Evolutionary conservation across 108 stramenopile species (phyloP).

Genomic region (Nannochloropsis gaditana): DNA sequence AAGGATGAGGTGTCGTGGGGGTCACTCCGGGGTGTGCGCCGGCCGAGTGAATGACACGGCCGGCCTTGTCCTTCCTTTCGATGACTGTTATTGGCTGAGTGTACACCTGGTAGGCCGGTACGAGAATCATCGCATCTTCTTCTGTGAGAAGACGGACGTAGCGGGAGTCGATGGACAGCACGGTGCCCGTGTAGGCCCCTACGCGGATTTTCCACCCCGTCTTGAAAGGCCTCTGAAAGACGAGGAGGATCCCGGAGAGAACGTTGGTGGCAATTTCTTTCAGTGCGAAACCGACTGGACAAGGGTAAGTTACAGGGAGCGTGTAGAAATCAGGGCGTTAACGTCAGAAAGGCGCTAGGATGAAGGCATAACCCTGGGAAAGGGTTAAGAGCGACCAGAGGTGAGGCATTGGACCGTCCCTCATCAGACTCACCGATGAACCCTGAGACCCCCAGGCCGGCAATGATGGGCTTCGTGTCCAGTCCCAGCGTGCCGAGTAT

Average conservation of each 20-base stretch:
- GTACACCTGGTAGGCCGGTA: conserved; percentile 21
- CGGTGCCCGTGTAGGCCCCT: neutral
- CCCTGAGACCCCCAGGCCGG: conserved; percentile 18
- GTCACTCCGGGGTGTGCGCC: neutral
- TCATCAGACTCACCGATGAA: neutral
- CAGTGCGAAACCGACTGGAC: conserved; percentile 10
- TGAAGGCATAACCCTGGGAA: too few species aligned
- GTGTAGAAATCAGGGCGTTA: too few species aligned
- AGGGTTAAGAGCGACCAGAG: too few species aligned
- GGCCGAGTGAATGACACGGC: neutral
- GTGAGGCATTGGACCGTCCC: too few species aligned
- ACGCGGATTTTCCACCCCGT: conserved; percentile 23
- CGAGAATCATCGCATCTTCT: neutral
- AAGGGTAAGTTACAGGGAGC: too few species aligned
- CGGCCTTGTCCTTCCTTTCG: neutral
- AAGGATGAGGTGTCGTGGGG: neutral
- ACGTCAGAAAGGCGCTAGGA: too few species aligned
- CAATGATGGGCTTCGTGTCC: conserved; percentile 21
- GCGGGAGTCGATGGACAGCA: conserved; percentile 21
- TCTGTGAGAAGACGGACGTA: conserved; percentile 20
- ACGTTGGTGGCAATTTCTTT: conserved; percentile 23
- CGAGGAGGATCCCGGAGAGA: conserved; percentile 19
- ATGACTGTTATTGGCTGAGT: neutral
- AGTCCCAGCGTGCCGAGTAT: conserved; percentile 22
- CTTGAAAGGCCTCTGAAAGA: conserved; percentile 22